Base-by-base conservation (phyloP, 371 early-diverging fungal species). In the Mucor irregularis region DNA sequence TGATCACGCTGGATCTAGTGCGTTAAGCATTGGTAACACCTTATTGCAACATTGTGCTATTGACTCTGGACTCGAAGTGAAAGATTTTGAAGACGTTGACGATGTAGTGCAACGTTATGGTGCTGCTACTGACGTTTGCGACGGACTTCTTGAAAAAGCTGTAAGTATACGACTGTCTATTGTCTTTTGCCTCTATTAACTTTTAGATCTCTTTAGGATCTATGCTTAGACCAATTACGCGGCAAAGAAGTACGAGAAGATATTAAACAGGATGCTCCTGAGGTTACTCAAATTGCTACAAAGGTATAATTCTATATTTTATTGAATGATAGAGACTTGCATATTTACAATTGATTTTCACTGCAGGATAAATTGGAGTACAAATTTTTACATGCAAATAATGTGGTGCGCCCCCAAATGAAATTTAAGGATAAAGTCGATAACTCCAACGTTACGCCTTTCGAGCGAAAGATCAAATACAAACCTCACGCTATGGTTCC, bases 401-500 rank as follows among this genome's bases (percentile, higher is more conserved):
- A 90, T 56, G 84, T 93, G 37, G 71, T 83, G 22, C 80, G 94
- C 22, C 97, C 98, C 42, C 98, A 98, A 72, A 64, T 92, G 34
- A 73, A 74, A 24, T 98, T 98, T 63, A 81, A 84, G 34, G 97
- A 95, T 62, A 71, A 68, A 10, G 73, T 96, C 11, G 95, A 98
- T 69, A 98, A 98, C 64, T 85, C 90, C 0, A 69, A 75, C 42
- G 62, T 49, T 4, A 74, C 85, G 29, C 93, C 92, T 11, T 95
- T 90, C 61, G 71, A 83, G 25, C 81, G 87, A 61, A 94, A 92
- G 67, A 81, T 98, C 56, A 79, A 64, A 16, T 60, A 70, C 19
- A 98, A 98, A 66, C 89, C 90, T 35, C 85, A 96, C 55, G 94
- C 97, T 0, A 60, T 64, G 31, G 85, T 86, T 3, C 93, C 95